A percentile compares a stretch with the other conserved stretches of the same genome.
Evolutionary conservation across 768 basidiomycete genomes (phyloP).

Genomic region (Mycena vitilis): DNA sequence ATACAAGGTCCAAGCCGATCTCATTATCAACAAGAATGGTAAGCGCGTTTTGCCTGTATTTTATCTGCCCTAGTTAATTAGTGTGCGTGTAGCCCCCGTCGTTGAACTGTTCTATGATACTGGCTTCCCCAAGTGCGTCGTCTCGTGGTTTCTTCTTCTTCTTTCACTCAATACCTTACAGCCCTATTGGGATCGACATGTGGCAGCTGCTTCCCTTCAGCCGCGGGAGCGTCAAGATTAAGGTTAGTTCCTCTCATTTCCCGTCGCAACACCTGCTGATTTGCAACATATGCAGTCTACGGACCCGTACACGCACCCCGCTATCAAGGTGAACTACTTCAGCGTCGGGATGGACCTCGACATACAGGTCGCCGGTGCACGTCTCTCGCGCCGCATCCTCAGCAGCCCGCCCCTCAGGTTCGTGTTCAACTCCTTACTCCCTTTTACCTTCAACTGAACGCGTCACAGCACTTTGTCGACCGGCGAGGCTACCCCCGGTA

Average conservation of each 20-base stretch:
- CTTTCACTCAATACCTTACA: constrained; percentile 31
- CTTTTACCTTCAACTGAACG: neutral
- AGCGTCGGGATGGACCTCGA: constrained; percentile 59
- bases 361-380: constrained; percentile 61
- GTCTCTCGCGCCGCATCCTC: constrained; percentile 56
- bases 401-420: constrained; percentile 56
- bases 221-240: constrained; percentile 50
- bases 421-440: constrained; percentile 9
- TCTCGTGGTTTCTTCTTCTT: neutral
- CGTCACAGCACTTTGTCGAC: constrained; percentile 48
- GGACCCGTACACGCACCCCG: constrained; percentile 60
- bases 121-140: constrained; percentile 58
- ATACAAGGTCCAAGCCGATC: constrained; percentile 57
- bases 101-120: constrained; percentile 61
- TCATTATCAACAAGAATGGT: constrained; percentile 60
- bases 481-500: constrained; percentile 59
- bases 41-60: constrained; percentile 7
- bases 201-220: constrained; percentile 70
- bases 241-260: constrained; percentile 42
- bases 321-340: constrained; percentile 64
- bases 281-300: constrained; percentile 46
- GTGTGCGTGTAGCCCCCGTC: constrained; percentile 52
- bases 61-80: neutral
- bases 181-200: constrained; percentile 59
- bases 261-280: neutral